These are phyloP conservation scores for Colletotrichum paranaense DNA, from an alignment of 2,329 filamentous ascomycete genomes.

Conservation along the genomic window DNA sequence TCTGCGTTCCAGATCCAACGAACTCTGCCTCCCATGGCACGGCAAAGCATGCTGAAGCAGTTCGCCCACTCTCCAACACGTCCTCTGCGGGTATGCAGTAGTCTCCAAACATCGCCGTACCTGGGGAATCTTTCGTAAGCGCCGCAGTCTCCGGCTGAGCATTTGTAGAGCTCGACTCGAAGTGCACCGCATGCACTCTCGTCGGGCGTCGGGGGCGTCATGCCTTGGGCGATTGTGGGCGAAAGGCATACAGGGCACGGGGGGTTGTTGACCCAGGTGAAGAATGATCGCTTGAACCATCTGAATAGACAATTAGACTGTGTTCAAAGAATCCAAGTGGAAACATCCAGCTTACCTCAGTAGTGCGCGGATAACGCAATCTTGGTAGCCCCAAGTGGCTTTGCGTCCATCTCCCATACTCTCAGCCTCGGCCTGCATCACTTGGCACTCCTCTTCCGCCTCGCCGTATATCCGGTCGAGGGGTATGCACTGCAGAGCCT, in stretches of 20 bases:
- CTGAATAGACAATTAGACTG: constrained; percentile 52
- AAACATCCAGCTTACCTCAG: constrained; percentile 63
- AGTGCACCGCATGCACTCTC: constrained; percentile 90
- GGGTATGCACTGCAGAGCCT: constrained; percentile 87
- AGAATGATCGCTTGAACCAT: constrained; percentile 97
- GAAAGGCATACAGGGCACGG: constrained; percentile 84
- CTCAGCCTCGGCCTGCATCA: constrained; percentile 87
- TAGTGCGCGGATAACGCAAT: constrained; percentile 91
- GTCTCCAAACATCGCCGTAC: constrained; percentile 93
- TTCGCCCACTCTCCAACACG: constrained; percentile 97
- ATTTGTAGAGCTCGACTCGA: constrained; percentile 90
- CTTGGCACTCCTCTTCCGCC: constrained; percentile 92
- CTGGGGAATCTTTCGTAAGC: constrained; percentile 90
- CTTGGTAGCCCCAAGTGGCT: constrained; percentile 96
- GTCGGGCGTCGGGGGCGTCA: constrained; percentile 86
- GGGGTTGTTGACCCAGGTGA: constrained; percentile 97
- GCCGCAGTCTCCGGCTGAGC: constrained; percentile 79
- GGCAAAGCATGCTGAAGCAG: constrained; percentile 98
- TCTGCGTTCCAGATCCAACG: constrained; percentile 99
- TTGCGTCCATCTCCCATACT: constrained; percentile 84
- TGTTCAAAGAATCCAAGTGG: background rate
- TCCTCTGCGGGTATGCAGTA: constrained; percentile 87
- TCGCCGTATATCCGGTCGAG: constrained; percentile 92
- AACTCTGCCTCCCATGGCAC: constrained; percentile 89
- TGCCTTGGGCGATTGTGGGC: constrained; percentile 84